These are phyloP conservation scores for Phytophthora parvispora DNA, from an alignment of 352 stramenopile genomes.

Conservation along the genomic window DNA sequence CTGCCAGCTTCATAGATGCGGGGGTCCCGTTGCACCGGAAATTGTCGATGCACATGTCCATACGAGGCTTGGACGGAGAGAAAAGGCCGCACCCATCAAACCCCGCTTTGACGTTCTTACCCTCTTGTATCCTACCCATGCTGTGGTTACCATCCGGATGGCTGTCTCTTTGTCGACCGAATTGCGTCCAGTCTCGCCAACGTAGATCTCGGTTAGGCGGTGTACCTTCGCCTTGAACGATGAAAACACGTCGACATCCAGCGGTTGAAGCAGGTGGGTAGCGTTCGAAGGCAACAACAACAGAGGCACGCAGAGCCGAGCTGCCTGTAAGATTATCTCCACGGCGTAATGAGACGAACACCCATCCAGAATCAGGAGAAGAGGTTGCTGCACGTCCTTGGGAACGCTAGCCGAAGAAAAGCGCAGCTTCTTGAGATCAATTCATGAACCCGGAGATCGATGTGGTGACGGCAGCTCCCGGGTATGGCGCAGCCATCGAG, in stretches of 20 bases:
- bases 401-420: no score
- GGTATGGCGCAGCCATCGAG: no score
- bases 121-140: not conserved
- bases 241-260: not conserved
- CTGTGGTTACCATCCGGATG: not conserved
- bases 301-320: not conserved
- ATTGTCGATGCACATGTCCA: not conserved
- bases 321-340: not conserved
- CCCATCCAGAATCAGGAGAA: not conserved
- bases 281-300: not conserved
- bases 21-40: not conserved
- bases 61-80: not conserved
- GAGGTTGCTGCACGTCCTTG: not conserved
- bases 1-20: not conserved
- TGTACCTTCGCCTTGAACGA: not conserved
- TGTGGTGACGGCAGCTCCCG: no score
- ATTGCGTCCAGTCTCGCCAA: not conserved
- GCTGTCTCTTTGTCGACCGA: not conserved
- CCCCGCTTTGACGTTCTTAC: not conserved
- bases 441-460: no score
- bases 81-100: not conserved
- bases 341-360: not conserved
- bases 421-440: no score
- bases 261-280: not conserved
- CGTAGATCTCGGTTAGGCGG: not conserved